Percentiles rank a stretch among this genome's conserved stretches.
phyloP scores from a whole-genome alignment of 2,329 filamentous ascomycete species.

The Ophiostoma tasmaniense region DNA sequence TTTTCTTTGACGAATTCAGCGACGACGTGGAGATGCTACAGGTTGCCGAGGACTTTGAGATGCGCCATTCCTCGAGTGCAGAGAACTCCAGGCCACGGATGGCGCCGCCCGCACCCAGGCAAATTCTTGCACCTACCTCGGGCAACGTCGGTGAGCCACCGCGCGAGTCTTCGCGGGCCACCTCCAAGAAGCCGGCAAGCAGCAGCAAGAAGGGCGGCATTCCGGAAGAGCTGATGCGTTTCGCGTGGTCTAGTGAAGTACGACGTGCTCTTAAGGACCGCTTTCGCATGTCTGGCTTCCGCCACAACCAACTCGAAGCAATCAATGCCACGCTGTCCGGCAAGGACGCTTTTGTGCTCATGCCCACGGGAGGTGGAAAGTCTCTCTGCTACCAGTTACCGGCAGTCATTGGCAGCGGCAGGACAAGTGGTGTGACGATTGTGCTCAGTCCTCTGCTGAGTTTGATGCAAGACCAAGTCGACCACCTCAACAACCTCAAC shows the following conservation, averaged over 20 bases:
- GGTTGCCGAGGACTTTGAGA: constrained; percentile 43
- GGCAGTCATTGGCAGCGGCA: constrained; percentile 71
- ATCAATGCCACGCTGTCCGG: constrained; percentile 88
- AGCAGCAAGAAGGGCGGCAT: constrained; percentile 28
- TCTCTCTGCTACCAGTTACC: constrained; percentile 95
- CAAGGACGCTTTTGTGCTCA: constrained; percentile 87
- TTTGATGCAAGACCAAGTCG: constrained; percentile 94
- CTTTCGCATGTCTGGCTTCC: constrained; percentile 79
- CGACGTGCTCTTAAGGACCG: constrained; percentile 68
- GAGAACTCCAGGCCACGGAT: constrained; percentile 19
- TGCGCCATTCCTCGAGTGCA: constrained; percentile 27
- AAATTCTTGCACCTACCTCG: constrained; percentile 40
- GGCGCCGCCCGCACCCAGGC: constrained; percentile 23
- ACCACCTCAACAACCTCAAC: constrained; percentile 64
- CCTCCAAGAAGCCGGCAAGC: constrained; percentile 25
- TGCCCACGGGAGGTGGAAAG: constrained; percentile 96
- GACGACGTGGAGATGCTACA: constrained; percentile 40
- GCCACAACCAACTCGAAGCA: constrained; percentile 85
- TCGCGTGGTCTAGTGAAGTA: constrained; percentile 81
- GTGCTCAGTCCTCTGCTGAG: constrained; percentile 93
- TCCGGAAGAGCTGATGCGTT: constrained; percentile 49
- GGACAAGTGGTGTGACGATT: constrained; percentile 77
- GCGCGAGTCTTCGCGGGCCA: constrained; percentile 30
- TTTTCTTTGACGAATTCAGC: constrained; percentile 26
- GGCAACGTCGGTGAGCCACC: constrained; percentile 33